Percentiles rank a stretch among this genome's conserved stretches.
Conservation (phyloP, 441 rosid genomes). For the Corymbia calophylla region DNA sequence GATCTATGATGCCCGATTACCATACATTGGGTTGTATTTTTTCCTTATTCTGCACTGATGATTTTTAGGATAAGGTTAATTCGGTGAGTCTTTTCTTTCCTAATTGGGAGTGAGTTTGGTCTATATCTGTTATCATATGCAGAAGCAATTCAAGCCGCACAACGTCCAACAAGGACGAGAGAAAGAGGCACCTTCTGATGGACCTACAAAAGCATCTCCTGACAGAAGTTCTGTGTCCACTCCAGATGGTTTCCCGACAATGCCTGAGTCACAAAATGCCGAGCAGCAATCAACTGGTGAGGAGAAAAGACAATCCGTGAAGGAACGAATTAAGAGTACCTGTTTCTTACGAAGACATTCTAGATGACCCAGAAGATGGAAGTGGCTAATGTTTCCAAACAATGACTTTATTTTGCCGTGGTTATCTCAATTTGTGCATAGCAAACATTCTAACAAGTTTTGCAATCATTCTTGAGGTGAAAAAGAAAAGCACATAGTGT, state of each 20-base stretch:
- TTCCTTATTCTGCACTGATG: background rate
- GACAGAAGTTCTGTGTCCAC: conserved; percentile 14
- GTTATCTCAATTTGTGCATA: background rate
- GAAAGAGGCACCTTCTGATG: conserved; percentile 21
- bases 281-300: conserved; percentile 22
- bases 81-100: background rate
- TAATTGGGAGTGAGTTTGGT: background rate
- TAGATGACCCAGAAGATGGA: conserved; percentile 26
- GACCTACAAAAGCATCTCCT: conserved; percentile 6
- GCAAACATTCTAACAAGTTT: background rate
- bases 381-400: background rate
- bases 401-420: background rate
- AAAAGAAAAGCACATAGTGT: background rate
- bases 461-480: background rate
- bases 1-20: background rate
- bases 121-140: conserved; percentile 9
- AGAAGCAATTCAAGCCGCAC: conserved; percentile 78
- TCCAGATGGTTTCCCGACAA: conserved; percentile 11
- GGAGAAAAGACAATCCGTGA: conserved; percentile 40
- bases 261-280: conserved; percentile 5
- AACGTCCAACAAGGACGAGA: conserved; percentile 21
- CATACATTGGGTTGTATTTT: background rate
- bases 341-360: conserved; percentile 77
- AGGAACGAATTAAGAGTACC: conserved; percentile 81
- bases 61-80: background rate